phyloP scores from a whole-genome alignment of 352 stramenopile species.

The Phytophthora macrochlamydospora region DNA sequence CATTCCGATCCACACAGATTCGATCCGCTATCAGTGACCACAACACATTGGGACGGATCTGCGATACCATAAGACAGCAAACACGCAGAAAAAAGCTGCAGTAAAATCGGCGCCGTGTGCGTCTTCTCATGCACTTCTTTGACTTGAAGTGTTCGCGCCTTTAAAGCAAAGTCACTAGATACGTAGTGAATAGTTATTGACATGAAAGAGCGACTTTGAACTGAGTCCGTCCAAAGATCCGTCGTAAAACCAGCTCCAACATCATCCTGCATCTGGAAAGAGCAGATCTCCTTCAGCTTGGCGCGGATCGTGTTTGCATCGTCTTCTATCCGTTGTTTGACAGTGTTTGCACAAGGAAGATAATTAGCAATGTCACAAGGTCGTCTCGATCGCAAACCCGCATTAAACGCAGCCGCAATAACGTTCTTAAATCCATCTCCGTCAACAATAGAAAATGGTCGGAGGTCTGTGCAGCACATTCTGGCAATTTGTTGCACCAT shows the following conservation, averaged over 20 bases:
- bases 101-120: background rate
- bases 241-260: no score
- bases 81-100: conserved; percentile 2
- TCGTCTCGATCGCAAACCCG: conserved; percentile 1
- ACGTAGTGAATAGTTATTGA: conserved; percentile 4
- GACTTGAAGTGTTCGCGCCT: background rate
- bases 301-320: background rate
- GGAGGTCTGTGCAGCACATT: conserved; percentile 1
- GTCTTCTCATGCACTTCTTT: background rate
- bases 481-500: background rate
- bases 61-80: conserved; percentile 1
- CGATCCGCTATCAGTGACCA: conserved; percentile 4
- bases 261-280: background rate
- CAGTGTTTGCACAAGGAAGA: conserved; percentile 2
- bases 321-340: background rate
- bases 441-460: background rate
- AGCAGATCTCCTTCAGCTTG: background rate
- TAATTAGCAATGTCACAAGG: background rate
- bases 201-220: conserved; percentile 5
- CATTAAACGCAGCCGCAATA: background rate
- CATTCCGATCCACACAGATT: conserved; percentile 6
- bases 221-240: conserved; percentile 1
- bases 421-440: conserved; percentile 4
- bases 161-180: background rate
- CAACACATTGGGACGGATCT: background rate